Base-by-base conservation (phyloP, 2,329 filamentous ascomycete species). In the Pseudogymnoascus sp. region DNA sequence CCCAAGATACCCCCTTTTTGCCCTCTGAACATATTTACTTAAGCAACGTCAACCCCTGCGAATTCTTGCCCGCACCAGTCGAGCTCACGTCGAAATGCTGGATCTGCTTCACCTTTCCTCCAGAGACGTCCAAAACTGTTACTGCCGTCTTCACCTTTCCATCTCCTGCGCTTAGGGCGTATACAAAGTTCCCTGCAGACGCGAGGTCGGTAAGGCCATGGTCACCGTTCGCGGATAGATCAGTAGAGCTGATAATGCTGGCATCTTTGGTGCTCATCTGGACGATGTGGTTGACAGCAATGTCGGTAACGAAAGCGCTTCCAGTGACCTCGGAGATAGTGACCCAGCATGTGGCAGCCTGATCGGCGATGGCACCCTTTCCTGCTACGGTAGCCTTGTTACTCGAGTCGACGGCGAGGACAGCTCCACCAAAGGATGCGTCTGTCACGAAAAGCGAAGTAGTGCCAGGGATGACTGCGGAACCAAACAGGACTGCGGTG, bases 321-420 rank as follows among this genome's bases (percentile, higher is more conserved):
- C 74, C 71, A 0, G 80, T 82, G 0, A 71, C 69, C 0, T 71
- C 62, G 0, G 80, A 81, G 40, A 84, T 73, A 0, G 81, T 74
- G 0, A 74, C 76, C 84, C 84, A 87, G 70, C 84, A 87, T 0
- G 83, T 85, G 0, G 84, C 84, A 5, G 63, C 70, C 67, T 87
- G 84, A 37, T 75, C 79, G 0, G 73, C 71, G 10, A 87, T 72
- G 1, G 68, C 65, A n/a, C 74, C 72, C 54, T 72, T 74, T n/a
- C 72, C 73, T 36, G 73, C 70, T 0, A 50, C 54, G 0, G 81
- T 84, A 1, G 81, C 40, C 29, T 54, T 33, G 47, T 33, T 21
- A 29, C 47, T 35, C 4, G 47, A 35, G 29, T 54, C 47, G 21
- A 83, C 64, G 0, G 74, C 71, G 1, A 86, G 68, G 4, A 84